Base-by-base conservation (phyloP, 257 asterid species). In the Ocimum tenuiflorum region DNA sequence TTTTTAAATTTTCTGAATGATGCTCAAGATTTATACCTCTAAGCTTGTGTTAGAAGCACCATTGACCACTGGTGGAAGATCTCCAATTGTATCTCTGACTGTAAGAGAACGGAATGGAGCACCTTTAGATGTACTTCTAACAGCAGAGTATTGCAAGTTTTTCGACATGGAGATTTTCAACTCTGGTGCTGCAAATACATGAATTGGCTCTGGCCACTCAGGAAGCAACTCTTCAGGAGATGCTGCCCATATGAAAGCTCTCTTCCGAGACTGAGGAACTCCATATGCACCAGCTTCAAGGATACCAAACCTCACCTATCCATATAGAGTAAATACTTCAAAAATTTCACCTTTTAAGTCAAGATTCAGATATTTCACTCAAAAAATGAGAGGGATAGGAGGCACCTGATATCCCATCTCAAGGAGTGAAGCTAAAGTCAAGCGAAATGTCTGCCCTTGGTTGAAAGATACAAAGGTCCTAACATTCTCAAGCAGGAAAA, bases 191-290 rank as follows among this genome's bases (percentile, higher is more conserved):
- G 85, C 76, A 79, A 92, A 92, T 29, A 92, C 99, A 64, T 92
- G 96, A 96, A 92, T 87, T 60, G 97, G 99, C 80, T 92, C 96
- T 0, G 97, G 99, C 99, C 99, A 92, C 27, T 89, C 97, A 0
- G 99, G 97, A 69, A 92, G 97, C 60, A 77, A 43, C 83, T 87
- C 91, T 33, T 89, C 91, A 22, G 96, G 97, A 57, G 96, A 80
- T 15, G 99, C 96, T 9, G 97, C 97, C 99, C 99, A 92, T 73
- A 92, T 89, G 74, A 89, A 89, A 59, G 97, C 99, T 73, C 99
- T 84, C 80, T 89, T 92, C 80, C 97, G 80, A 31, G 97, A 84
- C 79, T 92, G 99, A 63, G 97, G 94, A 69, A 92, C 91, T 50
- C 99, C 99, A 79, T 70, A 92, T 7, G 96, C 85, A 76, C 97